Evolutionary conservation across 306 rosid genomes (phyloP), one percentile per base, ranked within the genome.

Genomic region (Albizia julibrissin): DNA sequence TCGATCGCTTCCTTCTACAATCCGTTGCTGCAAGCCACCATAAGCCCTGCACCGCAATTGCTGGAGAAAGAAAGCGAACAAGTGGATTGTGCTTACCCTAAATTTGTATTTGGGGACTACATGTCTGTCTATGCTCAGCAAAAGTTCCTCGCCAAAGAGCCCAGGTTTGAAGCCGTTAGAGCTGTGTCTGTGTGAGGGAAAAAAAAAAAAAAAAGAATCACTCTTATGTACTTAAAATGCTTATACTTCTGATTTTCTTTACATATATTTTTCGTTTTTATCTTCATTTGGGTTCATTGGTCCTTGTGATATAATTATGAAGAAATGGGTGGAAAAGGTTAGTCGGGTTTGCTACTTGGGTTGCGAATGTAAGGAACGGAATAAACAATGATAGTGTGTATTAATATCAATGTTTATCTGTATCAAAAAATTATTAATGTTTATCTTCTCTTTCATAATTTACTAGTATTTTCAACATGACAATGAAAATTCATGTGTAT

Each of bases 61-160:
- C 84, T 85, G 72, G 88, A 86, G 10, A 90, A 84, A 31, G 77
- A 75, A 49, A 83, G 83, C 85, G 90, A 89, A 65, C 85, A 89
- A 79, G 82, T 72, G 86, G 84, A 87, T 22, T 73, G 83, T 37
- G 80, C 90, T 71, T 95, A 95, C 74, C 99, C 99, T 31, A 89
- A 92, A 87, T 95, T 95, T 21, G 83, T 93, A 72, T 95, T 95
- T 75, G 98, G 93, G 52, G 99, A 95, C 84, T 95, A 95, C 87
- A 89, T 95, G 96, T 88, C 93, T 31, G 82, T 95, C 67, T 95
- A 95, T 82, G 94, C 91, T 24, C 85, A 92, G 86, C 97, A 92
- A 85, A 95, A 95, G 92, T 95, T 93, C 87, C 98, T 91, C 24
- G 90, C 96, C 3, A 95, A 95, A 87, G 99, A 91, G 79, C 99